Percentiles rank a stretch among this genome's conserved stretches.
These are phyloP conservation scores for Thalassiosira livingstoniorum DNA, from an alignment of 352 stramenopile species.

Conservation along the genomic window DNA sequence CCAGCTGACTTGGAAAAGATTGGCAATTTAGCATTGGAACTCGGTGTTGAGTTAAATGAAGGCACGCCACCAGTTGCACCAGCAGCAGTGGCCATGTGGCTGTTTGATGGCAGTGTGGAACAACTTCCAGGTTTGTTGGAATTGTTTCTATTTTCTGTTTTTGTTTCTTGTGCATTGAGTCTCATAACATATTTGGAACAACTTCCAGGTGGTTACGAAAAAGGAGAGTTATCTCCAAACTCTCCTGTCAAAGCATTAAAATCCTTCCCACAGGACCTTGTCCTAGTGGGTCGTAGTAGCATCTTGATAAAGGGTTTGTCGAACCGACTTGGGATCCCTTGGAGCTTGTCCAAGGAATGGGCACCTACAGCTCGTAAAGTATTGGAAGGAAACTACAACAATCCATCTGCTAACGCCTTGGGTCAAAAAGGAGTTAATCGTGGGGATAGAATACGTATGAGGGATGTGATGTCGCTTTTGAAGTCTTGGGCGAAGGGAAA, in stretches of 20 bases:
- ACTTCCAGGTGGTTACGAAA: constrained; percentile 87
- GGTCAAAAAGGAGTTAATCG: not conserved
- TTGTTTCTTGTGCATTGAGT: too few relatives aligned
- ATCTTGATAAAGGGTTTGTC: constrained; percentile 89
- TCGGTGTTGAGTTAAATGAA: constrained; percentile 87
- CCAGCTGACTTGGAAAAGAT: constrained; percentile 78
- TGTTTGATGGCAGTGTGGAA: constrained; percentile 86
- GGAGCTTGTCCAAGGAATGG: constrained; percentile 81
- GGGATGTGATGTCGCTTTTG: constrained; percentile 64
- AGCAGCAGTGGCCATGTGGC: constrained; percentile 89
- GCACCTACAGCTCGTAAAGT: constrained; percentile 70
- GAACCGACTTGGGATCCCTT: constrained; percentile 78
- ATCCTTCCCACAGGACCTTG: constrained; percentile 88
- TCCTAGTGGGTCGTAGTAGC: constrained; percentile 85
- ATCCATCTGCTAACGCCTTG: constrained; percentile 1
- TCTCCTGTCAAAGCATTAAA: constrained; percentile 87
- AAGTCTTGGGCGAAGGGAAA: constrained; percentile 75
- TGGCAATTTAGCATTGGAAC: constrained; percentile 80
- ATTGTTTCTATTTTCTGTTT: too few relatives aligned
- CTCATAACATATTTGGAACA: too few relatives aligned
- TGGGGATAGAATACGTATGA: constrained; percentile 65
- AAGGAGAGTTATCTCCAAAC: constrained; percentile 86
- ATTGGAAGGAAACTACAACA: constrained; percentile 39
- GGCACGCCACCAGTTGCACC: constrained; percentile 78
- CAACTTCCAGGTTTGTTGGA: constrained; percentile 83